Evolutionary conservation across 306 rosid species (phyloP).

Genomic region (Bauhinia variegata): DNA sequence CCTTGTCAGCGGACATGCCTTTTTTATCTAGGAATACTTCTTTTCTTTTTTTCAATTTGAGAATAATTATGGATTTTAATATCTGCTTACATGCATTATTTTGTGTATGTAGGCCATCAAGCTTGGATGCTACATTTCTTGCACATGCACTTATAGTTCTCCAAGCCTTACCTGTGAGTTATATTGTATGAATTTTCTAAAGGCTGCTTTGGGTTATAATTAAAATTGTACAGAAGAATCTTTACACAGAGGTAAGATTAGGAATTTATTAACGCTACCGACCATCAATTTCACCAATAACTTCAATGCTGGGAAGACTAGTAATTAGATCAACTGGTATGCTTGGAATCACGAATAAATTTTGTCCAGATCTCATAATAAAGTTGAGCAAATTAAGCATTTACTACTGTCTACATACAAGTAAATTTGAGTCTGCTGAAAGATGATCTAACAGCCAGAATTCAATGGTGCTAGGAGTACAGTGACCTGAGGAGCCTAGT

Average conservation of each 20-base stretch:
- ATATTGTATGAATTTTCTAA: conserved; percentile 16
- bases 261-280: not conserved
- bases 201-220: conserved; percentile 6
- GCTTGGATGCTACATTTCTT: conserved; percentile 87
- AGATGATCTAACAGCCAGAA: not conserved
- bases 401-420: too few relatives aligned
- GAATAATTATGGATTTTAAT: conserved; percentile 15
- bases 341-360: not conserved
- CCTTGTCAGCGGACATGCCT: not conserved
- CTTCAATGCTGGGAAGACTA: not conserved
- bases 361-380: not conserved
- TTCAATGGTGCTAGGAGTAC: not conserved
- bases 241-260: too few relatives aligned
- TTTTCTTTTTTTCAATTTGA: conserved; percentile 22
- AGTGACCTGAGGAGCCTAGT: not conserved
- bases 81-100: conserved; percentile 33
- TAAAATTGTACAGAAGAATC: conserved; percentile 11
- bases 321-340: not conserved
- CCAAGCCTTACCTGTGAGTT: conserved; percentile 90
- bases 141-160: conserved; percentile 76
- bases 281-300: not conserved
- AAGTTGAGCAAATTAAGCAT: not conserved
- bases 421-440: not conserved
- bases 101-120: conserved; percentile 75
- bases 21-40: conserved; percentile 17